Conservation (phyloP, 129 eudicot species). For the Mikania micrantha region DNA sequence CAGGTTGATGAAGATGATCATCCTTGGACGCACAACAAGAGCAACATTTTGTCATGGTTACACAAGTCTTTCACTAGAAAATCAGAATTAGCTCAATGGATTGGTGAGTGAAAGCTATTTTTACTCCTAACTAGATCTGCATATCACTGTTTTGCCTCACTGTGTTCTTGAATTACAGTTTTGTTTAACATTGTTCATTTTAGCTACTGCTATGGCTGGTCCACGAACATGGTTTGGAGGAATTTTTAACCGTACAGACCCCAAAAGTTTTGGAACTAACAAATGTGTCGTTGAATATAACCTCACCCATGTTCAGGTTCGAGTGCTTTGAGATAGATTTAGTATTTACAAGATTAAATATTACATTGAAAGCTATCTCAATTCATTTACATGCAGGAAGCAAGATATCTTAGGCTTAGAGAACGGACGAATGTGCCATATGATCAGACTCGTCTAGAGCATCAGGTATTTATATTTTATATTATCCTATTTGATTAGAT, state of each 20-base stretch:
- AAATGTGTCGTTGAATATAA: constrained; percentile 28
- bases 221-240: constrained; percentile 92
- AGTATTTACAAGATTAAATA: background rate
- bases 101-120: constrained; percentile 55
- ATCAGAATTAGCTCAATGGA: constrained; percentile 70
- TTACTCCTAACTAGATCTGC: background rate
- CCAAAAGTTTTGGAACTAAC: constrained; percentile 50
- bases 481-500: background rate
- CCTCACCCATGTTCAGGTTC: constrained; percentile 51
- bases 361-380: background rate
- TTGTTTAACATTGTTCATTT: constrained; percentile 13
- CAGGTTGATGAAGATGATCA: constrained; percentile 85
- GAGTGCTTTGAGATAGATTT: background rate
- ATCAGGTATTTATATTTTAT: constrained; percentile 42
- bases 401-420: constrained; percentile 54
- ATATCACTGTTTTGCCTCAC: background rate
- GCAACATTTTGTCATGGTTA: constrained; percentile 44
- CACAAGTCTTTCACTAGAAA: constrained; percentile 55
- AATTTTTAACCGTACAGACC: constrained; percentile 57
- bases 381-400: constrained; percentile 41
- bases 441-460: constrained; percentile 63
- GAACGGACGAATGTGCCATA: constrained; percentile 52
- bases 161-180: background rate
- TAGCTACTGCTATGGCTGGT: constrained; percentile 99
- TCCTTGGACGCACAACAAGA: constrained; percentile 42